Conservation (phyloP, 176 grass and related monocot genomes). For the Alloteropsis semialata region DNA sequence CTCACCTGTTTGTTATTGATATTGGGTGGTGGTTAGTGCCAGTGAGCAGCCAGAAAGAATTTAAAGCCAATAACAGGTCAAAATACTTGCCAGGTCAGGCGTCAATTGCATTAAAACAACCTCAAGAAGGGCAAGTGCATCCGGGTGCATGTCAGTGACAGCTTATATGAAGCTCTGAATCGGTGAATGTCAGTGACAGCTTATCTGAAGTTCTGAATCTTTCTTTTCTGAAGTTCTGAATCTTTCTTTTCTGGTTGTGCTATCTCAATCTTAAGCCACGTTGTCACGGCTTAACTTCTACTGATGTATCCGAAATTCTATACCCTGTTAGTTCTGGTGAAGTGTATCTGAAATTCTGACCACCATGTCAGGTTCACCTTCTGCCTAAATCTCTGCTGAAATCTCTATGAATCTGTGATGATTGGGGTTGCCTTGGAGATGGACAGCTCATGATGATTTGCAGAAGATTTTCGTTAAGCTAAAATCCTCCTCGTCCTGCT, state of each 20-base stretch:
- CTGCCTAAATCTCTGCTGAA: background rate
- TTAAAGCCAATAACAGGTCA: background rate
- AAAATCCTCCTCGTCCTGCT: background rate
- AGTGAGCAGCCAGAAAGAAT: background rate
- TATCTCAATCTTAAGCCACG: background rate
- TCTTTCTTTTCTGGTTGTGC: background rate
- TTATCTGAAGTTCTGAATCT: background rate
- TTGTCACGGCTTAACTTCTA: background rate
- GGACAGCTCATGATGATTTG: slow-evolving; percentile 4
- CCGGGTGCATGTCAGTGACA: background rate
- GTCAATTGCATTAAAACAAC: background rate
- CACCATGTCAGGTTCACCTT: background rate
- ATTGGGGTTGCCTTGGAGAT: background rate
- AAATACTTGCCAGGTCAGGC: background rate
- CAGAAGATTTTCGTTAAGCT: background rate
- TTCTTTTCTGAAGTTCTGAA: too few relatives aligned
- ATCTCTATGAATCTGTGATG: background rate
- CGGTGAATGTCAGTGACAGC: background rate
- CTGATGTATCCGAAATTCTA: background rate
- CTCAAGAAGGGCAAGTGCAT: background rate
- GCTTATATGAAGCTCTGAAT: background rate
- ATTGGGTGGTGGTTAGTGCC: slow-evolving; percentile 11
- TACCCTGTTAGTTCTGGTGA: background rate
- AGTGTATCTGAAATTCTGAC: background rate
- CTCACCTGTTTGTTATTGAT: background rate